Evolutionary conservation across 441 rosid species (phyloP), one percentile per base, ranked within the genome.

Genomic region (Aleurites moluccanus): DNA sequence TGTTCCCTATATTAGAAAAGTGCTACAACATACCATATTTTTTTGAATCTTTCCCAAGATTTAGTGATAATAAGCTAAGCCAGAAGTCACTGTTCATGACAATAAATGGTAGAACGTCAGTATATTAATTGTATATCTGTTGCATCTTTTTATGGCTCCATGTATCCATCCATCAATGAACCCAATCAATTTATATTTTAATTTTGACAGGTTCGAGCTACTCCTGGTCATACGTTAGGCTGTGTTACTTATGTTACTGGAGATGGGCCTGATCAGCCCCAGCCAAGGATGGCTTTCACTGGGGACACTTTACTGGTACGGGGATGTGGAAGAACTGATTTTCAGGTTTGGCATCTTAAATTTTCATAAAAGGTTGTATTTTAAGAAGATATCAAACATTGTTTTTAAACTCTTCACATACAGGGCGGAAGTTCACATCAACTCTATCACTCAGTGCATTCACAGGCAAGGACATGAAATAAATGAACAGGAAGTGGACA

Each of bases 291-390:
- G 97, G 97, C 97, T 44, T 95, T 95, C 85, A 90, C 99, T 0
- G 98, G 97, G 20, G 99, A 95, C 82, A 88, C 95, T 18, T 63
- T 93, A 65, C 79, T 95, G 78, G 90, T 95, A 75, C 91, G 97
- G 49, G 99, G 99, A 62, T 95, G 98, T 80, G 99, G 98, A 21
- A 88, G 99, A 80, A 93, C 99, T 3, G 98, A 93, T 86, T 95
- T 95, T 80, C 99, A 95, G 98, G 99, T 91, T 73, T 13, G n/a
- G 16, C 66, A 53, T 10, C 44, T 27, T 38, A 13, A 16, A 27
- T 60, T 44, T 18, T 47, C 7, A 5, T 5, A 20, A 56, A 59
- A 25, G 42, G 23, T 56, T 6, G 44, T 3, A 5, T 62, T 27
- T 59, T 7, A 8, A 42, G 38, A 40, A 44, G 14, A 27, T 9